Conservation (phyloP, 495 filamentous ascomycete genomes). For the Talaromyces wortmannii region DNA sequence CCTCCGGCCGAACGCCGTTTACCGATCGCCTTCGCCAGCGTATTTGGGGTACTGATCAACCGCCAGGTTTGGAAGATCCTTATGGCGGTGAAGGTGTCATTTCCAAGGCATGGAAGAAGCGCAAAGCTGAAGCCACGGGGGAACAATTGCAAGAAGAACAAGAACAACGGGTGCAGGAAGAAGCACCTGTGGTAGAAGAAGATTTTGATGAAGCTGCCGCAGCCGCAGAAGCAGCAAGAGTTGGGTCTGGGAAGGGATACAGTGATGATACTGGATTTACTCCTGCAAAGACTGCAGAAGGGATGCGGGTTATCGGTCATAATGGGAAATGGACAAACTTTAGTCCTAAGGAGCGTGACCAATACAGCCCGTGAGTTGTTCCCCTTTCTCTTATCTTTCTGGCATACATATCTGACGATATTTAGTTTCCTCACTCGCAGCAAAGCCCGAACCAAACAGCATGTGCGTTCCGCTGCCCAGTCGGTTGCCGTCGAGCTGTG, state of each 20-base stretch:
- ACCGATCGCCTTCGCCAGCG: slow-evolving; percentile 44
- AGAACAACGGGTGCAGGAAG: neutral
- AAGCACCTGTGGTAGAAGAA: slow-evolving; percentile 11
- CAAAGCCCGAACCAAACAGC: neutral
- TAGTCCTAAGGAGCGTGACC: slow-evolving; percentile 13
- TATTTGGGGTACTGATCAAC: slow-evolving; percentile 50
- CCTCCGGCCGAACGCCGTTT: slow-evolving; percentile 29
- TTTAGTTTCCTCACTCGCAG: neutral
- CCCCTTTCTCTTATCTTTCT: neutral
- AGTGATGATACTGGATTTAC: slow-evolving; percentile 30
- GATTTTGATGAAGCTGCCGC: slow-evolving; percentile 7
- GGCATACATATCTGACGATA: too few relatives aligned
- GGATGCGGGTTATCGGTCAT: slow-evolving; percentile 50
- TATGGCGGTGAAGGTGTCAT: slow-evolving; percentile 35
- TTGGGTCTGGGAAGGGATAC: too few relatives aligned
- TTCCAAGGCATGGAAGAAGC: slow-evolving; percentile 18
- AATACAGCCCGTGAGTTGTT: slow-evolving; percentile 19
- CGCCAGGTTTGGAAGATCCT: slow-evolving; percentile 47
- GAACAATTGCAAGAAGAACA: neutral
- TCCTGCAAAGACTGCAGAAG: slow-evolving; percentile 50
- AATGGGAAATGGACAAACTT: slow-evolving; percentile 37
- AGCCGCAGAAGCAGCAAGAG: neutral
- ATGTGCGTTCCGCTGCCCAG: slow-evolving; percentile 22
- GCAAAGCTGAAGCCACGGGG: neutral
- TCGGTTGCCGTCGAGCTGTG: slow-evolving; percentile 41